phyloP scores from a whole-genome alignment of 345 rosid species.

The Linum usitatissimum region DNA sequence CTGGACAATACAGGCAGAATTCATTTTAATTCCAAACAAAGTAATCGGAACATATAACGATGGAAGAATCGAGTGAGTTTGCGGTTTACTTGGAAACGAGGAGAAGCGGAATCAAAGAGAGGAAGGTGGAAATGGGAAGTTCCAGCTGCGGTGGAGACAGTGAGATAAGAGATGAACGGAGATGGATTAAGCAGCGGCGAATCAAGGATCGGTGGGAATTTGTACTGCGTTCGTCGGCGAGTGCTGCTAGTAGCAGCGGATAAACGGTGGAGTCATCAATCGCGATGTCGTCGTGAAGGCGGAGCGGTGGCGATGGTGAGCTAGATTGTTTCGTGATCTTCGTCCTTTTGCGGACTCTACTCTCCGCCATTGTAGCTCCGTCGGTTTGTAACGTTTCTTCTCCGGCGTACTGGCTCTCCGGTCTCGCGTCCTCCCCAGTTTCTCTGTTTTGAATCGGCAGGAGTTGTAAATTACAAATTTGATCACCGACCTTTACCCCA shows the following conservation, averaged over 20 bases:
- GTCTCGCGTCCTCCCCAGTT: neutral
- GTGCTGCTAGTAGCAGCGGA: neutral
- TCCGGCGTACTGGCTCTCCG: neutral
- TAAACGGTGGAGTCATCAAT: neutral
- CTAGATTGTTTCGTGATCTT: neutral
- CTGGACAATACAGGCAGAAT: constrained; percentile 10
- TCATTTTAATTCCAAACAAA: neutral
- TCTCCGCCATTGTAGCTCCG: neutral
- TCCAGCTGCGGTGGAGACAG: constrained; percentile 9
- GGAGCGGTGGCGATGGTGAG: neutral
- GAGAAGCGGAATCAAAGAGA: constrained; percentile 35
- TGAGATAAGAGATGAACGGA: constrained; percentile 19
- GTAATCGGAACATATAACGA: neutral
- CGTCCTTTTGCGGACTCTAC: neutral
- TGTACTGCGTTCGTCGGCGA: neutral
- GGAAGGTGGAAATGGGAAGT: constrained; percentile 18
- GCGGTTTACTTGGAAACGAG: constrained; percentile 27
- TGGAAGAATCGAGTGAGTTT: neutral
- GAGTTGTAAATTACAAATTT: no score
- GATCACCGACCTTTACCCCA: no score
- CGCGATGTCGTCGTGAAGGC: neutral
- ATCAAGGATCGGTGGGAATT: neutral
- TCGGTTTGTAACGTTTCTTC: neutral
- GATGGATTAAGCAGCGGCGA: constrained; percentile 19
- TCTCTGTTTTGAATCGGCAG: no score